A percentile compares a stretch with the other conserved stretches of the same genome.
Evolutionary conservation across 495 filamentous ascomycete genomes (phyloP).

Genomic region (Aspergillus saccharolyticus): DNA sequence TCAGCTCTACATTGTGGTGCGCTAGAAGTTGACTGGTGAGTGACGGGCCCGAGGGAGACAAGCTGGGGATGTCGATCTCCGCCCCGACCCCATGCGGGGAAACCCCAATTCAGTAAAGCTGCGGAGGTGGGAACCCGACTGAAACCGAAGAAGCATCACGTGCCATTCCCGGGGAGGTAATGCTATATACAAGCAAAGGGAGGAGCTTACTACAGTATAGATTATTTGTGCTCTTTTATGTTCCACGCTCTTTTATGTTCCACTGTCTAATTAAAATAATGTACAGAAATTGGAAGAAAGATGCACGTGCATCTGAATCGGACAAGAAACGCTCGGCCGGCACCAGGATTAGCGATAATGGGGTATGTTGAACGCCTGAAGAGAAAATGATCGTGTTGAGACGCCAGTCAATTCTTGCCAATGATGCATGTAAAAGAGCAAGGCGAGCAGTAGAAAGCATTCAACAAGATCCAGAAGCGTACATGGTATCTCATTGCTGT

Average conservation of each 20-base stretch:
- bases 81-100: constrained; percentile 16
- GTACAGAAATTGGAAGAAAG: constrained; percentile 1
- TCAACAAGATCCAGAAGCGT: neutral
- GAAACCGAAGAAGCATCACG: constrained; percentile 12
- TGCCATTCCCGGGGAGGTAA: too few relatives aligned
- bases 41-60: too few relatives aligned
- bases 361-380: constrained; percentile 14
- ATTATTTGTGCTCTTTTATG: neutral
- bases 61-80: neutral
- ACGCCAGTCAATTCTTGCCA: constrained; percentile 9
- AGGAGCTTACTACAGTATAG: neutral
- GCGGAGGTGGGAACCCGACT: too few relatives aligned
- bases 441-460: neutral
- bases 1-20: too few relatives aligned
- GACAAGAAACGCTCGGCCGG: constrained; percentile 1
- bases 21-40: too few relatives aligned
- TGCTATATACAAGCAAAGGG: too few relatives aligned
- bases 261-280: neutral
- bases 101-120: constrained; percentile 9
- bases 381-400: constrained; percentile 8
- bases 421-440: neutral
- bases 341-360: constrained; percentile 4
- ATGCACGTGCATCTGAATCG: neutral
- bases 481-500: constrained; percentile 5
- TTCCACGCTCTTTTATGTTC: neutral